Evolutionary conservation across 257 asterid species (phyloP), one percentile per base, ranked within the genome.

Genomic region (Fraxinus cuspidata): DNA sequence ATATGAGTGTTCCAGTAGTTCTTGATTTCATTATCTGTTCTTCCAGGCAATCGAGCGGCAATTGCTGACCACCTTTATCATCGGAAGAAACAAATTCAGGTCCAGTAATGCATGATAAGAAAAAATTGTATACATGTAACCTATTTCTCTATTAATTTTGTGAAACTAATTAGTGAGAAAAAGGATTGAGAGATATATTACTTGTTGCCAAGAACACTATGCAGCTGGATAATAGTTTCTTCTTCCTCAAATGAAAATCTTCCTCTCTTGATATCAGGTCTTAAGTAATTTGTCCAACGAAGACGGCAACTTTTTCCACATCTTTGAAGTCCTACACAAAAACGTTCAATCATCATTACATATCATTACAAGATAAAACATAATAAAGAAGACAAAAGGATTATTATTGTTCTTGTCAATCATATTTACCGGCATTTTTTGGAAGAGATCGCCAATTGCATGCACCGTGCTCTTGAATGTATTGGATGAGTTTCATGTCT

Each of bases 141-240:
- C 3, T 44, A 44, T 44, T 44, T 44, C 53, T 44, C 53, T 12
- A 44, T n/a, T n/a, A n/a, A n/a, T n/a, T 44, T 15, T 13, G 6
- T 6, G 0, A 44, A 13, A 7, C 1, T 44, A 44, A 44, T 13
- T 44, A 44, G 3, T 13, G n/a, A 44, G 53, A 44, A 13, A 44
- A 44, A 44, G 1, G 6, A 44, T 15, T 3, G n/a, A 44, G 53
- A 44, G n/a, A 44, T 44, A 4, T 66, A 81, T 31, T 81, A 81
- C 81, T 81, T 81, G 81, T 81, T 81, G 64, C 84, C 84, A 71
- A 81, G 81, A 71, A 81, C 76, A 40, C 81, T 76, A 32, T 81
- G 84, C 27, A 81, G 73, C 19, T 76, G 84, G 32, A 81, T 81
- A 28, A 81, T 81, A 28, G 84, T 44, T 56, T 76, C 84, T 69